Conservation (phyloP, 345 rosid species). For the Salix exigua region DNA sequence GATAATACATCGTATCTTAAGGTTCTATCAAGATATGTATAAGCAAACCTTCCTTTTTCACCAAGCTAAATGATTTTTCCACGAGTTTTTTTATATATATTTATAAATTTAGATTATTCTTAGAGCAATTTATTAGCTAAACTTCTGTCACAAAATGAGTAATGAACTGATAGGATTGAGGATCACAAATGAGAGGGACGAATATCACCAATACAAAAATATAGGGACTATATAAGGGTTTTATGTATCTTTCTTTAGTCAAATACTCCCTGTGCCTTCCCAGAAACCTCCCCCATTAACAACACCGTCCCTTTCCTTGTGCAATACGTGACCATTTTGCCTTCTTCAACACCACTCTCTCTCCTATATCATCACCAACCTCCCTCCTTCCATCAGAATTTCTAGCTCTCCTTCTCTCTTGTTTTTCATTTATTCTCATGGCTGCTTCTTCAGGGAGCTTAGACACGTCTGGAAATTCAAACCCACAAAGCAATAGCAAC, state of each 20-base stretch:
- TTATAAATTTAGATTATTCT: too few species aligned
- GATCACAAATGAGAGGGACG: neutral
- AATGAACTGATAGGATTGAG: too few species aligned
- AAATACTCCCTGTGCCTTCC: neutral
- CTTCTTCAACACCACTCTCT: neutral
- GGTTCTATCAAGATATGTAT: too few species aligned
- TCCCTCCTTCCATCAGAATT: neutral
- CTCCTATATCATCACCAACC: neutral
- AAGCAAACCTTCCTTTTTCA: too few species aligned
- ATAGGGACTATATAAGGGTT: neutral
- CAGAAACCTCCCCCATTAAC: neutral
- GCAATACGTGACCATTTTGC: neutral
- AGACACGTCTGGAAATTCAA: slow-evolving; percentile 32
- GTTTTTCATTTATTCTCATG: slow-evolving; percentile 15
- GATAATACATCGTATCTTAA: too few species aligned
- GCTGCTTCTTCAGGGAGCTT: slow-evolving; percentile 42
- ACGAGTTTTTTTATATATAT: too few species aligned
- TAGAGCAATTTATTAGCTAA: too few species aligned
- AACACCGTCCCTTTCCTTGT: neutral
- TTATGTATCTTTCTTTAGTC: neutral
- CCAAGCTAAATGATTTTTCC: too few species aligned
- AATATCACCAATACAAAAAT: neutral
- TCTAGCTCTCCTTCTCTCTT: neutral
- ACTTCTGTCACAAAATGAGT: too few species aligned
- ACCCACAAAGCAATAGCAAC: neutral